phyloP scores from a whole-genome alignment of 1,284 basidiomycete species.

The Cryptococcus maquisensis region DNA sequence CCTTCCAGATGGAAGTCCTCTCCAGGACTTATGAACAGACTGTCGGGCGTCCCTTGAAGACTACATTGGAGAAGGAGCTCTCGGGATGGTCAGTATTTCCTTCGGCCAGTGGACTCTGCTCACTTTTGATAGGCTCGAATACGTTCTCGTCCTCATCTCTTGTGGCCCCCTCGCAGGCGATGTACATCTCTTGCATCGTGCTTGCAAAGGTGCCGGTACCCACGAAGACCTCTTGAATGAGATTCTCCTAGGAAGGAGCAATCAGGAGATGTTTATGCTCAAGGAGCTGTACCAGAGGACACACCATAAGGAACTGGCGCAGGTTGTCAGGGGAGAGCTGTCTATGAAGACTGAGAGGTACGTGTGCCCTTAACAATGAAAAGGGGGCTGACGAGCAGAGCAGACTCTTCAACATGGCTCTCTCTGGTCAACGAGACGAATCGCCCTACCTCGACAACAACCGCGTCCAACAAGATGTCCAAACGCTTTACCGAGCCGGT shows the following conservation, averaged over 20 bases:
- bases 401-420: slow-evolving; percentile 49
- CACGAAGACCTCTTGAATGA: slow-evolving; percentile 50
- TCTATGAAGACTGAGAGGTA: slow-evolving; percentile 50
- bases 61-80: slow-evolving; percentile 48
- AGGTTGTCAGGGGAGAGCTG: slow-evolving; percentile 45
- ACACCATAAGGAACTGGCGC: slow-evolving; percentile 42
- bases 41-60: slow-evolving; percentile 37
- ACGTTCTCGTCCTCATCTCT: slow-evolving; percentile 42
- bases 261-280: slow-evolving; percentile 48
- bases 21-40: slow-evolving; percentile 44
- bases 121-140: slow-evolving; percentile 39
- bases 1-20: slow-evolving; percentile 47
- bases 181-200: slow-evolving; percentile 41
- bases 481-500: slow-evolving; percentile 44
- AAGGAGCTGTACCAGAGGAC: slow-evolving; percentile 45
- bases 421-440: slow-evolving; percentile 46
- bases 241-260: slow-evolving; percentile 45
- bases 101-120: background rate
- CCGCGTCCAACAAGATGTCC: slow-evolving; percentile 46
- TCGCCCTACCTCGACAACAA: slow-evolving; percentile 42
- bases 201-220: slow-evolving; percentile 46
- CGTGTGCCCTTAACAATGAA: slow-evolving; percentile 4
- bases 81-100: slow-evolving; percentile 33
- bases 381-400: background rate
- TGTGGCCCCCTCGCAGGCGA: slow-evolving; percentile 48